A percentile compares a stretch with the other conserved stretches of the same genome.
phyloP scores from a whole-genome alignment of 805 yeast species.

The Yarrowia bubula region DNA sequence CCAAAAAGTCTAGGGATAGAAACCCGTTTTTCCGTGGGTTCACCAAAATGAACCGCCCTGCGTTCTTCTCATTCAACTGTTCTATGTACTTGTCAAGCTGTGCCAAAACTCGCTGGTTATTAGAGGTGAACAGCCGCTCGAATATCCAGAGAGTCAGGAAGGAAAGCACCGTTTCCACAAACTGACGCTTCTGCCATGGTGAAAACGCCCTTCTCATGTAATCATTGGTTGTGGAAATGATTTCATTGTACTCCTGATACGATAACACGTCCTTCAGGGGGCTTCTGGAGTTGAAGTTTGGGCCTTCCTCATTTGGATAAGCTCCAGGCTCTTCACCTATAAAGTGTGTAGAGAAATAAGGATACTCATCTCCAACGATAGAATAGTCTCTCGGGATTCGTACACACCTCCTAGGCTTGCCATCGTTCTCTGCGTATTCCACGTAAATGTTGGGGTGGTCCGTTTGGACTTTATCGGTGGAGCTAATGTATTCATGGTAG shows the following conservation, averaged over 20 bases:
- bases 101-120: neutral
- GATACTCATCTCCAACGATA: constrained; percentile 19
- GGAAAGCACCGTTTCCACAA: constrained; percentile 8
- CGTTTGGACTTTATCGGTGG: constrained; percentile 5
- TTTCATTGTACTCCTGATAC: neutral
- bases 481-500: constrained; percentile 20
- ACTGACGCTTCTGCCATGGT: constrained; percentile 12
- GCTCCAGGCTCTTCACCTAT: constrained; percentile 23
- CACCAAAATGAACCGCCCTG: neutral
- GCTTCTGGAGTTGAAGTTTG: neutral
- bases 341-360: constrained; percentile 4
- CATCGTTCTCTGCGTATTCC: neutral
- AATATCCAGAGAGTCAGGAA: constrained; percentile 8
- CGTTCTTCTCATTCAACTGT: neutral
- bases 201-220: constrained; percentile 18
- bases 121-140: neutral
- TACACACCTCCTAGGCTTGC: neutral
- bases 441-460: constrained; percentile 10
- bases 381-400: constrained; percentile 18
- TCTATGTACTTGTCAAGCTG: constrained; percentile 13
- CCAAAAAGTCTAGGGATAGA: constrained; percentile 21
- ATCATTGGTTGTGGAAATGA: neutral
- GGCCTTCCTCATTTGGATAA: constrained; percentile 14
- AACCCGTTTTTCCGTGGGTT: constrained; percentile 11
- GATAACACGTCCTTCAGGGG: constrained; percentile 12